Conservation (phyloP, 108 stramenopile species). For the Aurantiochytrium sp. region DNA sequence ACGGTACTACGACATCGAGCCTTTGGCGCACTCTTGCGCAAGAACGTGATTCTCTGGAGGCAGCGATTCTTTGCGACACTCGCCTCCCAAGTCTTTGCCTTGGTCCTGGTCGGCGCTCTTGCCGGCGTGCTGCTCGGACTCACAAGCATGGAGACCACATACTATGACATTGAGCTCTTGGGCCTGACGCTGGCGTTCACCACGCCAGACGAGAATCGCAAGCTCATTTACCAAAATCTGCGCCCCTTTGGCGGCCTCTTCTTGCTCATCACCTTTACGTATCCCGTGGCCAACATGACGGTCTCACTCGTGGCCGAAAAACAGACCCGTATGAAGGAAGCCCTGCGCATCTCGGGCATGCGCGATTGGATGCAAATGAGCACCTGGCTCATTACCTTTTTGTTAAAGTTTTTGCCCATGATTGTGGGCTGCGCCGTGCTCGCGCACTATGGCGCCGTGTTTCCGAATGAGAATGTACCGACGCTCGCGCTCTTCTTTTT, state of each 20-base stretch:
- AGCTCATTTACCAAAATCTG: neutral
- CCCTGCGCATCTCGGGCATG: conserved; percentile 46
- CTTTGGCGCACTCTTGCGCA: neutral
- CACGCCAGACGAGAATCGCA: neutral
- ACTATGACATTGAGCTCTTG: neutral
- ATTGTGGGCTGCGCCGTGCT: conserved; percentile 32
- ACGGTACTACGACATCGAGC: neutral
- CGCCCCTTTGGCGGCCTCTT: conserved; percentile 29
- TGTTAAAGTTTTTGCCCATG: conserved; percentile 25
- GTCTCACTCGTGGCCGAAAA: conserved; percentile 42
- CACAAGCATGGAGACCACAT: neutral
- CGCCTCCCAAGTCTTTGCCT: neutral
- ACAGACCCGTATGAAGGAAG: conserved; percentile 41
- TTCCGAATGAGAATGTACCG: conserved; percentile 40
- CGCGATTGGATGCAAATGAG: neutral
- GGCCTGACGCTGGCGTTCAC: neutral
- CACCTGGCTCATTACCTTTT: conserved; percentile 32
- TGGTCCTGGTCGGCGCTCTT: neutral
- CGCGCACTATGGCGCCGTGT: conserved; percentile 23
- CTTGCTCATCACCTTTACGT: conserved; percentile 56
- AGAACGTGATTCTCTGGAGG: neutral
- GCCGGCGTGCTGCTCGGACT: neutral
- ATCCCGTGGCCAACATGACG: conserved; percentile 44
- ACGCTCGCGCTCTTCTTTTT: conserved; percentile 43
- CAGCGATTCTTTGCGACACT: neutral